Percentiles rank a stretch among this genome's conserved stretches.
Conservation (phyloP, 257 asterid species). For the Forsythia viridissima region DNA sequence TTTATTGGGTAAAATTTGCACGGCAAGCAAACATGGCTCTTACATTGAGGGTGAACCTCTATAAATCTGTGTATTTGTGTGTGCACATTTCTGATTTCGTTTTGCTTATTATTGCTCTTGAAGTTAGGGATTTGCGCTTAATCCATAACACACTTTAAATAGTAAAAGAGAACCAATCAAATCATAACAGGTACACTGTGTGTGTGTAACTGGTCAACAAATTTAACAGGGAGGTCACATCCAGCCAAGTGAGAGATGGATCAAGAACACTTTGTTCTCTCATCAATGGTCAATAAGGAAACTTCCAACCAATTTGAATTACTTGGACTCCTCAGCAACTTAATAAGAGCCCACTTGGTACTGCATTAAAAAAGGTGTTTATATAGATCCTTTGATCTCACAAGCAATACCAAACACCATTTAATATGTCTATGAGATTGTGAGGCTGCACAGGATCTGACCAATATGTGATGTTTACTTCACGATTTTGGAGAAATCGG, state of each 20-base stretch:
- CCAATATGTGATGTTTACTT: neutral
- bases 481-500: neutral
- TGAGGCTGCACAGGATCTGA: too few species aligned
- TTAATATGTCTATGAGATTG: neutral
- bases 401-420: neutral
- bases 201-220: neutral
- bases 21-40: neutral
- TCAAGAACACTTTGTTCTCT: neutral
- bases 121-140: neutral
- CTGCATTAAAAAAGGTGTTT: neutral
- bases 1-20: neutral
- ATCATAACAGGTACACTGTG: neutral
- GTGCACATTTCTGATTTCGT: neutral
- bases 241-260: neutral
- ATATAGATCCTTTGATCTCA: neutral
- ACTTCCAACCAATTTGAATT: neutral
- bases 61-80: neutral
- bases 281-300: neutral
- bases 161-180: neutral
- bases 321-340: neutral
- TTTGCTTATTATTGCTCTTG: neutral
- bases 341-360: neutral
- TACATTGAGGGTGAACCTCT: neutral
- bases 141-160: neutral
- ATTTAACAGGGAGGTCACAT: neutral